Evolutionary conservation across 2,329 filamentous ascomycete species (phyloP).

Genomic region (Trichoderma semiorbis): DNA sequence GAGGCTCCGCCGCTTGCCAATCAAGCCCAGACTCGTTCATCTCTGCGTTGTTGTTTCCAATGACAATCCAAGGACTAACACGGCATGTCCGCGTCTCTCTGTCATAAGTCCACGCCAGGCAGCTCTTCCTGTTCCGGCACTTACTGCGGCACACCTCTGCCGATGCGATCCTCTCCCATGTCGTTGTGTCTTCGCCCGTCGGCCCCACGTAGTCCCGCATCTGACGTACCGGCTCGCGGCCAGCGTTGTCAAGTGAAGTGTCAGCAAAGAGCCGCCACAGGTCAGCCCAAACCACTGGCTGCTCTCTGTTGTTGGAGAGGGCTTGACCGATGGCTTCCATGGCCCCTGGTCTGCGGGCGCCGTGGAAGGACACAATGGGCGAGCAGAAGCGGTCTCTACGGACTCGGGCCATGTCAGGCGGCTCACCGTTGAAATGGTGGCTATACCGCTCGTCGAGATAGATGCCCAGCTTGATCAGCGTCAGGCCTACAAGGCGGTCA

Average conservation of each 20-base stretch:
- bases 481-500: conserved; percentile 52
- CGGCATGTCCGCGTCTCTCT: conserved; percentile 39
- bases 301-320: conserved; percentile 36
- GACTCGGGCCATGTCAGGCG: conserved; percentile 47
- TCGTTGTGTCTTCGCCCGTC: conserved; percentile 41
- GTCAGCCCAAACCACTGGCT: conserved; percentile 48
- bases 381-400: conserved; percentile 49
- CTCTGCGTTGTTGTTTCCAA: conserved; percentile 35
- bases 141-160: conserved; percentile 42
- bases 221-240: conserved; percentile 34
- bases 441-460: conserved; percentile 54
- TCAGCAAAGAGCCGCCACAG: conserved; percentile 48
- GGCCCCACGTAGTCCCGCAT: conserved; percentile 51
- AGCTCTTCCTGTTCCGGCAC: conserved; percentile 39
- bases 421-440: conserved; percentile 55
- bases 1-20: conserved; percentile 28
- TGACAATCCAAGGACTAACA: conserved; percentile 48
- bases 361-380: conserved; percentile 54
- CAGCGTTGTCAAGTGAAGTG: conserved; percentile 38
- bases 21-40: conserved; percentile 33
- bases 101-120: conserved; percentile 53
- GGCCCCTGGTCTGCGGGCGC: conserved; percentile 40
- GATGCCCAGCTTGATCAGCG: conserved; percentile 50
- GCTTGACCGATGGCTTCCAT: conserved; percentile 45
- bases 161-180: conserved; percentile 35